These are phyloP conservation scores for Talaromyces sp. DNA, from an alignment of 2,329 filamentous ascomycete species.

Conservation along the genomic window DNA sequence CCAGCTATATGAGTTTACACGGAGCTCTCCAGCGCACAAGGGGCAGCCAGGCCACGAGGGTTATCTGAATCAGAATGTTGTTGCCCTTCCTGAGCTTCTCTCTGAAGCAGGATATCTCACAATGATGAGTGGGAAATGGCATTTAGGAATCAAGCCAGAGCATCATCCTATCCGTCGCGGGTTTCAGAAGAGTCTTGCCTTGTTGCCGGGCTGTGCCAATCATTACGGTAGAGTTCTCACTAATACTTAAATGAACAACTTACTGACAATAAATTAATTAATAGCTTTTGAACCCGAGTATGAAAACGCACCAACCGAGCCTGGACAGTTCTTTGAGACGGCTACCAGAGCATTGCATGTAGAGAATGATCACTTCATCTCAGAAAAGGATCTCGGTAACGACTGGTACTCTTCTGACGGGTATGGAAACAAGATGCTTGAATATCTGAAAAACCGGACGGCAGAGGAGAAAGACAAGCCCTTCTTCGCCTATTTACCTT, in stretches of 20 bases:
- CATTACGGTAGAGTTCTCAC: slow-evolving; percentile 26
- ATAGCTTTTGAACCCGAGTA: neutral
- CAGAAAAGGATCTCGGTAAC: neutral
- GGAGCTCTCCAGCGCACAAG: slow-evolving; percentile 9
- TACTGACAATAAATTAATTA: neutral
- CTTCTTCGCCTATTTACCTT: slow-evolving; percentile 46
- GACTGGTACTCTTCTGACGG: neutral
- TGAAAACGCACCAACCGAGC: neutral
- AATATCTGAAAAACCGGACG: slow-evolving; percentile 25
- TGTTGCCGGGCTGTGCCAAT: slow-evolving; percentile 27
- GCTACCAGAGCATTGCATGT: neutral
- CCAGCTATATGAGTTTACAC: slow-evolving; percentile 6
- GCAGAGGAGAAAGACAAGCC: slow-evolving; percentile 34
- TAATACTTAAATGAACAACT: no score
- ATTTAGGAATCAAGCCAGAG: slow-evolving; percentile 25
- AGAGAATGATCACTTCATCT: neutral
- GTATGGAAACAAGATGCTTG: neutral
- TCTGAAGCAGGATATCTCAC: slow-evolving; percentile 27
- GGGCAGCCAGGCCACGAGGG: slow-evolving; percentile 31
- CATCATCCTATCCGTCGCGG: slow-evolving; percentile 23
- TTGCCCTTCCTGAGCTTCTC: slow-evolving; percentile 29
- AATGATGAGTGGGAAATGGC: slow-evolving; percentile 34
- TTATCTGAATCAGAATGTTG: slow-evolving; percentile 29
- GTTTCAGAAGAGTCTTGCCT: slow-evolving; percentile 23
- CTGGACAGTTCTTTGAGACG: neutral